Evolutionary conservation across 2,329 filamentous ascomycete species (phyloP).

Genomic region (Biscogniauxia marginata): DNA sequence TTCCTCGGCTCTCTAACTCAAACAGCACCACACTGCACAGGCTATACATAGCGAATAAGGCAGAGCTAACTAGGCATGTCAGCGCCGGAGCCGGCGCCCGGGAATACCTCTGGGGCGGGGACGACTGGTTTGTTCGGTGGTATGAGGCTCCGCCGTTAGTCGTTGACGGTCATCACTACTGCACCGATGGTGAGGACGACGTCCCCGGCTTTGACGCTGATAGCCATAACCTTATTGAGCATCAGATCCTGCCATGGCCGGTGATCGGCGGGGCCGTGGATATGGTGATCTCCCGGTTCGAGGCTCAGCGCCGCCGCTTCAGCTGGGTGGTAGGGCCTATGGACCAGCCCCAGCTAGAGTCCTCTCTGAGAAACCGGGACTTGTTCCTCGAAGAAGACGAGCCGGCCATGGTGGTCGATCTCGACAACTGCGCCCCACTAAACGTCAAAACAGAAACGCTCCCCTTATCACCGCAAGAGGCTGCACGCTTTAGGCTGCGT

Average conservation of each 20-base stretch:
- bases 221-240: slow-evolving; percentile 16
- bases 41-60: slow-evolving; percentile 17
- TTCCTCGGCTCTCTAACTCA: background rate
- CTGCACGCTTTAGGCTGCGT: slow-evolving; percentile 37
- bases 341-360: slow-evolving; percentile 16
- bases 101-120: slow-evolving; percentile 12
- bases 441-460: slow-evolving; percentile 4
- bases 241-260: slow-evolving; percentile 11
- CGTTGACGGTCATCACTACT: background rate
- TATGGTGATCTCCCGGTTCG: slow-evolving; percentile 10
- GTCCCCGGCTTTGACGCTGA: background rate
- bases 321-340: slow-evolving; percentile 19
- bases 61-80: slow-evolving; percentile 20
- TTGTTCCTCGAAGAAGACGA: slow-evolving; percentile 13
- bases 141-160: slow-evolving; percentile 6
- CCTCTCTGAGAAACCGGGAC: slow-evolving; percentile 6
- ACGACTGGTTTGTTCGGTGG: slow-evolving; percentile 17
- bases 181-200: background rate
- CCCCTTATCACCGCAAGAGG: background rate
- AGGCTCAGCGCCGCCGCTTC: slow-evolving; percentile 3
- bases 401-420: slow-evolving; percentile 12
- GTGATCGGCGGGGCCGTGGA: slow-evolving; percentile 7
- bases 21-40: slow-evolving; percentile 6
- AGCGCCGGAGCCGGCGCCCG: slow-evolving; percentile 11
- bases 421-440: slow-evolving; percentile 1